Evolutionary conservation across 768 basidiomycete genomes (phyloP), one percentile per base, ranked within the genome.

Genomic region (Calocybe cyanea): DNA sequence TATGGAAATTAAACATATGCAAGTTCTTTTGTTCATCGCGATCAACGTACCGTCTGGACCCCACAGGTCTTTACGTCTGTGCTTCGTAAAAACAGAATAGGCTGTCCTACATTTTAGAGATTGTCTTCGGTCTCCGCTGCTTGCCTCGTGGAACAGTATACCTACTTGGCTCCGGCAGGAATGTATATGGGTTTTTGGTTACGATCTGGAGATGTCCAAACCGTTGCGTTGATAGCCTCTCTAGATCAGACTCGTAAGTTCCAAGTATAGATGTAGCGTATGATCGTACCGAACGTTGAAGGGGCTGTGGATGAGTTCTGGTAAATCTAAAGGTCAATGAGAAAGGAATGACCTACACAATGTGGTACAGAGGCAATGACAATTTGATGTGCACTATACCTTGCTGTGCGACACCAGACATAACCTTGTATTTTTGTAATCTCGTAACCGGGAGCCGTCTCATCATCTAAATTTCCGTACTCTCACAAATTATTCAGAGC

Each of bases 41-140:
- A 8, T 43, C 46, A 41, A 25, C 40, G 20, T 10, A 81, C 81
- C 82, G 58, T 85, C 84, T 7, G 83, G 82, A 7, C 84, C 84
- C 84, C 84, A 87, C 1, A 83, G 72, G 43, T 82, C 80, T 38
- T 68, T 75, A 39, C 81, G 69, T 30, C 83, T 66, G 31, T 87
- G 83, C 81, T 84, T 83, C 50, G 78, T 52, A 46, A 83, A 71
- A 8, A 83, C 76, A 4, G 80, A 80, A 54, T 81, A 85, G 0
- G 65, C 49, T 5, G 69, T 57, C 41, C 75, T 78, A 50, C 13
- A 14, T 7, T 6, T 11, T 5, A 11, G 31, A 5, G 8, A 19
- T 19, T 36, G 34, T 18, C 31, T n/a, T 11, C 17, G 24, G 4
- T 10, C 25, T 8, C 2, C 17, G 10, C 1, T 17, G 13, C 18